Conservation (phyloP, 805 yeast species). For the Barnettozyma salicaria region DNA sequence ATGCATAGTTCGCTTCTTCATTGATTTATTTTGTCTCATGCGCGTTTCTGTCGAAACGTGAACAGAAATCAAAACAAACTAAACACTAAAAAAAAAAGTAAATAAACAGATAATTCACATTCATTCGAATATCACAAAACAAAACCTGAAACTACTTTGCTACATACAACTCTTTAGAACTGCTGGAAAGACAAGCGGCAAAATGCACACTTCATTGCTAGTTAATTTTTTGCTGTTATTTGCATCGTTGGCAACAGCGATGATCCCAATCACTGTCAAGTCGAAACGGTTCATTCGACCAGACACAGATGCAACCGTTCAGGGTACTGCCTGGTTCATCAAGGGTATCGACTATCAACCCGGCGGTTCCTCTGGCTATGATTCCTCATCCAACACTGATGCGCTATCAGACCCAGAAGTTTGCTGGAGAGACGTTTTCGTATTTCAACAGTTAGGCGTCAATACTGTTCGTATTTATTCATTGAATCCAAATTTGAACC, state of each 20-base stretch:
- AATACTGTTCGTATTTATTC: constrained; percentile 84
- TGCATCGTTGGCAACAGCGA: constrained; percentile 28
- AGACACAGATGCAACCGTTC: constrained; percentile 34
- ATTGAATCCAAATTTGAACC: constrained; percentile 76
- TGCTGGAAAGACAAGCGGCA: too few species aligned
- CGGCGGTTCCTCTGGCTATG: constrained; percentile 72
- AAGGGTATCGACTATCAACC: constrained; percentile 92
- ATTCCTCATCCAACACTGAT: constrained; percentile 38
- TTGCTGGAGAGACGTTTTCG: constrained; percentile 77
- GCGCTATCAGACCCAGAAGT: constrained; percentile 62
- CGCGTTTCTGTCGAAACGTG: background rate
- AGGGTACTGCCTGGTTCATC: constrained; percentile 64
- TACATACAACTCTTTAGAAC: too few species aligned
- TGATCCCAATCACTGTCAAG: constrained; percentile 50
- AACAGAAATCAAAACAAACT: background rate
- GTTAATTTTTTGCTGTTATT: background rate
- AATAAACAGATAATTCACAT: too few species aligned
- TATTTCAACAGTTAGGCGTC: constrained; percentile 73
- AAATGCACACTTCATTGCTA: background rate
- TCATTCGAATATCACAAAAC: background rate
- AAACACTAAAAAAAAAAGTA: too few species aligned
- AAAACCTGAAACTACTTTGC: too few species aligned
- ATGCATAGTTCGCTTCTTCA: too few species aligned
- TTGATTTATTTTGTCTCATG: too few species aligned
- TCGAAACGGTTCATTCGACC: constrained; percentile 60